A percentile compares a stretch with the other conserved stretches of the same genome.
phyloP scores from a whole-genome alignment of 129 eudicot genomes.

The Centella asiatica region DNA sequence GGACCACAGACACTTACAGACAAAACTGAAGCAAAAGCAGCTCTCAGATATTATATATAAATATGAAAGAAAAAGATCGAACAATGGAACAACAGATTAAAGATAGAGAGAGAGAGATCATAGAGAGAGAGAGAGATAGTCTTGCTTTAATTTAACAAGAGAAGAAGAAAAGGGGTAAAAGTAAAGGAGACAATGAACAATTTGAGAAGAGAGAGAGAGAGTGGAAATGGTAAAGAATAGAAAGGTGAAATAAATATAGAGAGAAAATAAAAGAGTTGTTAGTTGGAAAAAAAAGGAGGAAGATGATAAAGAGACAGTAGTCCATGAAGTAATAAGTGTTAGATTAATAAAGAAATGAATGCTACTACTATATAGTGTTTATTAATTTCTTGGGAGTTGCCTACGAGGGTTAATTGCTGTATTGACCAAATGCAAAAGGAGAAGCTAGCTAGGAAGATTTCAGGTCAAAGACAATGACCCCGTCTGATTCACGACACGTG shows the following conservation, averaged over 20 bases:
- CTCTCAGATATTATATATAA: background rate
- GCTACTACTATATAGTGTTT: too few species aligned
- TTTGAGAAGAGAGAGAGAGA: background rate
- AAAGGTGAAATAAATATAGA: conserved; percentile 2
- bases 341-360: background rate
- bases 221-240: background rate
- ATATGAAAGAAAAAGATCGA: background rate
- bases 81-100: too few species aligned
- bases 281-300: conserved; percentile 2
- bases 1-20: background rate
- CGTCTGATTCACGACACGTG: conserved; percentile 37
- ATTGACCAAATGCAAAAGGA: too few species aligned
- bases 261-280: conserved; percentile 5
- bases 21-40: background rate
- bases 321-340: background rate
- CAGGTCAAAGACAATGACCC: conserved; percentile 15
- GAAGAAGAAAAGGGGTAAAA: background rate
- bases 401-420: conserved; percentile 14
- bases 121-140: conserved; percentile 1
- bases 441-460: conserved; percentile 13
- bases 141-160: background rate
- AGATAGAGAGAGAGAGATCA: background rate
- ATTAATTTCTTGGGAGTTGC: conserved; percentile 7
- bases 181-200: conserved; percentile 2
- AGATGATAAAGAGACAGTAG: background rate